Conservation (phyloP, 371 early-diverging fungal species). For the Sanchytrium tribonematis region DNA sequence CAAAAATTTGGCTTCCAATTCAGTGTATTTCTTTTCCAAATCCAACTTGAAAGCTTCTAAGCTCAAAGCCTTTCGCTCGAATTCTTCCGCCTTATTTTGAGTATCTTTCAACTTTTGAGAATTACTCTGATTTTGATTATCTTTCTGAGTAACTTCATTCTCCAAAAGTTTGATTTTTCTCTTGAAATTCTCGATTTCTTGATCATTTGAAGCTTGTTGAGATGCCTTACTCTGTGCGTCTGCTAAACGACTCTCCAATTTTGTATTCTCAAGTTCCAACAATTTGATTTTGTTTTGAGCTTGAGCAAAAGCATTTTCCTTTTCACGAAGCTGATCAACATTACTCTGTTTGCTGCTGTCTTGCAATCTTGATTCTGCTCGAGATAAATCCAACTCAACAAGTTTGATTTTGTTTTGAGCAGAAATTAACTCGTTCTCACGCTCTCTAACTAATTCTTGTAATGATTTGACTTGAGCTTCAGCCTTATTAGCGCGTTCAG, state of each 20-base stretch:
- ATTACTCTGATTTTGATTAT: not conserved
- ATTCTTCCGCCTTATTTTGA: not conserved
- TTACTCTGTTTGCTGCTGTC: not conserved
- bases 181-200: not conserved
- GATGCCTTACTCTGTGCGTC: not conserved
- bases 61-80: not conserved
- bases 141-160: not conserved
- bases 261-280: not conserved
- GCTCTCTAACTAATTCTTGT: constrained; percentile 26
- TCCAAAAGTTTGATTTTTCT: not conserved
- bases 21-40: not conserved
- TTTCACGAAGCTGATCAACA: not conserved
- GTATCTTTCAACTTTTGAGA: not conserved
- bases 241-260: not conserved
- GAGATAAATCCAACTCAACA: not conserved
- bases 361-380: not conserved
- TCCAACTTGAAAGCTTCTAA: constrained; percentile 1
- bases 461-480: constrained; percentile 32
- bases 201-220: not conserved
- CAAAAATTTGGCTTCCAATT: not conserved
- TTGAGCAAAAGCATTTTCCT: not conserved
- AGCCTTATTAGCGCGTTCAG: constrained; percentile 31
- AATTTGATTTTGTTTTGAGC: not conserved
- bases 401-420: not conserved
- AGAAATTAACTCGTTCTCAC: constrained; percentile 15